These are phyloP conservation scores for Globisporangium spiculum DNA, from an alignment of 352 stramenopile species.

Conservation along the genomic window DNA sequence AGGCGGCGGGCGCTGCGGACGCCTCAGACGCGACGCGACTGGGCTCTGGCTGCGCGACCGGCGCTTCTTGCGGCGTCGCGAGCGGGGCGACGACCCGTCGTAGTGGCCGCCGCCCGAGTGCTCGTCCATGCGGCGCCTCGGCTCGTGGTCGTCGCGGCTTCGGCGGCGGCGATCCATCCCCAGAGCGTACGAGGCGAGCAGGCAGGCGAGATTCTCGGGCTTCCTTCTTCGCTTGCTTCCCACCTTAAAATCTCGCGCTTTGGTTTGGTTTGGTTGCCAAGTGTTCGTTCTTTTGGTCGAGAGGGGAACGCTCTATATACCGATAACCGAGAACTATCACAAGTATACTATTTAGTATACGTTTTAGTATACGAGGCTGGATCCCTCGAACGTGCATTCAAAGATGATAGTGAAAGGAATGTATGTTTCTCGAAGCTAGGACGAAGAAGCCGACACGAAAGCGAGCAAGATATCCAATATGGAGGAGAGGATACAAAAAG, in stretches of 20 bases:
- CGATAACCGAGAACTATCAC: no score
- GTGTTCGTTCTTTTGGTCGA: no score
- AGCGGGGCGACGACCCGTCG: conserved; percentile 20
- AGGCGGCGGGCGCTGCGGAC: conserved; percentile 7
- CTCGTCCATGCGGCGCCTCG: conserved; percentile 9
- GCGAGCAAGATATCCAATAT: no score
- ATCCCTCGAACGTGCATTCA: no score
- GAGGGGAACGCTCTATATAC: no score
- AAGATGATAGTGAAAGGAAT: neutral
- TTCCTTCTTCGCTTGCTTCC: neutral
- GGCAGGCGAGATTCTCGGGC: neutral
- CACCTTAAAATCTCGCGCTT: no score
- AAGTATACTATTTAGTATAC: no score
- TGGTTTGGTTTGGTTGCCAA: no score
- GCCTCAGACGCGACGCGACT: conserved; percentile 15
- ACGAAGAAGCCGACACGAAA: no score
- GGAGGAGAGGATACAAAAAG: no score
- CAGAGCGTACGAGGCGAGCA: neutral
- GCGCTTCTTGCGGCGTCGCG: conserved; percentile 22
- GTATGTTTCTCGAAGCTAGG: neutral
- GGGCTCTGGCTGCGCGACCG: conserved; percentile 25
- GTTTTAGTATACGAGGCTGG: no score
- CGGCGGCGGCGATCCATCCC: conserved; percentile 15
- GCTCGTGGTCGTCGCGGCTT: conserved; percentile 18
- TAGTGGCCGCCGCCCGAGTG: conserved; percentile 2